Conservation (phyloP, 495 filamentous ascomycete genomes). For the Sordaria brevicollis region DNA sequence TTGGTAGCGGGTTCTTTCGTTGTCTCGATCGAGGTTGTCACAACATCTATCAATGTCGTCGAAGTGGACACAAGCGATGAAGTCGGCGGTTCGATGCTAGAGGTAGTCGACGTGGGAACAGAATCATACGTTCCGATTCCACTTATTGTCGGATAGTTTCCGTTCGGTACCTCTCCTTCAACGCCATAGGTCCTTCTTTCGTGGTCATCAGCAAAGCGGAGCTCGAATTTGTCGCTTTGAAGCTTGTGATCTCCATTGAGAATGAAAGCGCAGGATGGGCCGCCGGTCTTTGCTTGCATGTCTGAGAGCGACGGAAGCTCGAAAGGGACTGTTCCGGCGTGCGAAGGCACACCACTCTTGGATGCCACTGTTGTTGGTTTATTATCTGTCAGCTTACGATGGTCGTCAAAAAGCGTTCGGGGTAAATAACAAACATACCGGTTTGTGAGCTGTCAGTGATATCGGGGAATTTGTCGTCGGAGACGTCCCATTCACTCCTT, state of each 20-base stretch:
- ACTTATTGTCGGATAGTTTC: background rate
- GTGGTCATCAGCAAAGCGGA: background rate
- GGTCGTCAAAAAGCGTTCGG: background rate
- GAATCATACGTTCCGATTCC: background rate
- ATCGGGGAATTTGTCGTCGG: background rate
- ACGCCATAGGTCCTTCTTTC: background rate
- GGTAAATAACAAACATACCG: background rate
- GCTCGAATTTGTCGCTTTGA: background rate
- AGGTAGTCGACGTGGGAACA: background rate
- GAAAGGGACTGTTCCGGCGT: background rate
- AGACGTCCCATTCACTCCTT: background rate
- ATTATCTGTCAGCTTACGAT: background rate
- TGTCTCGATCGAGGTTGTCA: no score
- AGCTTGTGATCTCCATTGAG: background rate
- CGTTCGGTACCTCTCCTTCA: background rate
- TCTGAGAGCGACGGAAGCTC: background rate
- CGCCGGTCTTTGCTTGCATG: background rate
- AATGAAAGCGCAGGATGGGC: background rate
- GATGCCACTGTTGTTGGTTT: background rate
- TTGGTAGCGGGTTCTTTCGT: background rate
- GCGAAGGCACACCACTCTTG: background rate
- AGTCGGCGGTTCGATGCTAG: no score
- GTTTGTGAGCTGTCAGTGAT: background rate
- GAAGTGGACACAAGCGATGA: background rate
- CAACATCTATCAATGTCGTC: no score